A percentile compares a stretch with the other conserved stretches of the same genome.
phyloP scores from a whole-genome alignment of 1,284 basidiomycete genomes.

The Ustilago cynodontis region DNA sequence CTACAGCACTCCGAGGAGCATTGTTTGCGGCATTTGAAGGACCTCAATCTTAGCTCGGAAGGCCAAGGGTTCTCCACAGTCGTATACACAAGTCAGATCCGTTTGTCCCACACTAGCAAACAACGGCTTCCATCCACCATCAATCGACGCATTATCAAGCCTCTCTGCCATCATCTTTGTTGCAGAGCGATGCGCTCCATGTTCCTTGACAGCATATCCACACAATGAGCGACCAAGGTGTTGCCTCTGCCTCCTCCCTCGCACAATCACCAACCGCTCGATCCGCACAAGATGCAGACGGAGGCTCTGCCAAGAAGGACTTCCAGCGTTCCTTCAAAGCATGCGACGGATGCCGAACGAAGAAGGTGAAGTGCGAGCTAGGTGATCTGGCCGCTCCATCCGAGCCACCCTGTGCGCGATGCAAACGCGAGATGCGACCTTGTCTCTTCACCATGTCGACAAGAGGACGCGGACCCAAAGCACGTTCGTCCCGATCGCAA shows the following conservation, averaged over 20 bases:
- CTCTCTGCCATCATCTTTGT: neutral
- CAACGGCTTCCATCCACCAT: constrained; percentile 7
- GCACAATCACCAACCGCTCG: constrained; percentile 21
- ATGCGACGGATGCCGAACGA: constrained; percentile 50
- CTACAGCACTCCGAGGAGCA: neutral
- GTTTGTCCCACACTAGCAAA: neutral
- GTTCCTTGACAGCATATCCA: constrained; percentile 22
- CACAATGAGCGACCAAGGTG: constrained; percentile 30
- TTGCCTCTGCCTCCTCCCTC: constrained; percentile 6
- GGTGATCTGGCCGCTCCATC: constrained; percentile 51
- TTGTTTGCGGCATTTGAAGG: constrained; percentile 7
- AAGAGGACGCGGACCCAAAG: constrained; percentile 44
- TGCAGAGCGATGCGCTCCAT: constrained; percentile 32
- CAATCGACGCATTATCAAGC: neutral
- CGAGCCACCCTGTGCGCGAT: constrained; percentile 53
- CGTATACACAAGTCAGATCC: constrained; percentile 7
- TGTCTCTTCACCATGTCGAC: constrained; percentile 57
- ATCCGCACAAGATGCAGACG: constrained; percentile 24
- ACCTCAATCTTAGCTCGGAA: neutral
- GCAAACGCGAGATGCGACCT: constrained; percentile 49
- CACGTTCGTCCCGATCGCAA: constrained; percentile 46
- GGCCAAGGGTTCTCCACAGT: neutral
- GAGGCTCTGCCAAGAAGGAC: constrained; percentile 35
- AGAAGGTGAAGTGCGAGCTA: constrained; percentile 56
- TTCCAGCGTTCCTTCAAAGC: constrained; percentile 57